Base-by-base conservation (phyloP, 768 basidiomycete species). In the Stropharia rugosoannulata region DNA sequence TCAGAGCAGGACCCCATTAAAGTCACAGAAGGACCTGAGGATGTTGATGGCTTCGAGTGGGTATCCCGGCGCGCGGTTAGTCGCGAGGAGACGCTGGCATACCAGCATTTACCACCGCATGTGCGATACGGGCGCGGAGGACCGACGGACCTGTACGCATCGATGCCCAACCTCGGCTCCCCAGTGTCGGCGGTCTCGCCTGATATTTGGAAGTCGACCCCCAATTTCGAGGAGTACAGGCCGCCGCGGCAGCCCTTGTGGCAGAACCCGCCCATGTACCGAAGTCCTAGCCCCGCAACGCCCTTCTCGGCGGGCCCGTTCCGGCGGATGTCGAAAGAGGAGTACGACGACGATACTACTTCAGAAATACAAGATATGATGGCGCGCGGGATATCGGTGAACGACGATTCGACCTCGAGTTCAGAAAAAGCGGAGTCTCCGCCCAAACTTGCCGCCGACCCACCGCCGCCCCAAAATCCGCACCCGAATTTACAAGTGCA, bases 401-500 rank as follows among this genome's bases (percentile, higher is more conserved):
- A 57, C 40, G 66, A 68, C 32, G 64, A 62, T 25, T 61, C 68
- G 4, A 61, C 60, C 9, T 51, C 62, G 16, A 55, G 43, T 13
- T 58, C 64, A n/a, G 56, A 60, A 11, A 56, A 62, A 40, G 46
- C 54, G 25, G 13, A 61, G 57, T 40, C 56, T 57, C 55, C 59
- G 15, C 47, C 39, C 40, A 58, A 63, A 59, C 66, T 71, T 41
- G 59, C 65, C 41, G 59, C 65, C 54, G 65, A 59, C 41, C 68
- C 67, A 29, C 45, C 15, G 36, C 53, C 18, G 16, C 29, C 29
- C 29, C 2, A 32, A 32, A 55, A 48, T 36, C 46, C 54, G 46
- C 70, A 53, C 64, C 85, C 91, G 1, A 90, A 95, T 67, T 76
- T 98, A 27, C 97, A 99, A 67, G 71, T 97, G 3, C 95, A 98